Base-by-base conservation (phyloP, 148 eudicot species). In the Silene conica region DNA sequence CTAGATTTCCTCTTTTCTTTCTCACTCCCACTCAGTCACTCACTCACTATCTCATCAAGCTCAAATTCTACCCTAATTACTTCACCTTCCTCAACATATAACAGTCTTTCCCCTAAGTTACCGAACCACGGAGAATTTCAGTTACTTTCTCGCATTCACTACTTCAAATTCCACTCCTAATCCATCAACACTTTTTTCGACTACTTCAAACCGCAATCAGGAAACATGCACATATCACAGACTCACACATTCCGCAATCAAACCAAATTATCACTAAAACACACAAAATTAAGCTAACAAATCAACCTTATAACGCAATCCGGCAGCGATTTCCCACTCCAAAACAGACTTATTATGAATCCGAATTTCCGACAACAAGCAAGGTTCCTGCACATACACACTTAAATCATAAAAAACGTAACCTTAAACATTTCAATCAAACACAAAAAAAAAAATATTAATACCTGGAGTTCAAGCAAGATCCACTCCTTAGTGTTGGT, bases 401-500 rank as follows among this genome's bases (percentile, higher is more conserved):
- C 12, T 50, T 12, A 15, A 11, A 15, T 12, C 55, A 50, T 21
- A 45, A n/a, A 15, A 69, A 16, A 7, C 64, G 59, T 8, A 19
- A 73, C 46, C 76, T 56, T 50, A 72, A 7, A 1, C 12, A 19
- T 28, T 1, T 22, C 15, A 69, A 31, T 34, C 23, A 14, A 23
- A 46, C 9, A 61, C 22, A 5, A 11, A 6, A 43, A 23, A 59
- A 56, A 21, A 9, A 16, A 50, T 3, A 16, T 8, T 6, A 57
- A 14, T 78, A 90, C 96, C 67, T 88, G 85, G 69, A 90, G 89
- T 69, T 90, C 91, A 69, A 90, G 92, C 61, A 90, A 79, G 83
- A 90, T 90, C 96, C 96, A 90, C 75, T 90, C 96, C 25, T 90
- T 90, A 69, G 96, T 90, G 56, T 90, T 90, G 61, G 96, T 88